Base-by-base conservation (phyloP, 192 early-diverging fungal species). In the Spizellomyces sp. region DNA sequence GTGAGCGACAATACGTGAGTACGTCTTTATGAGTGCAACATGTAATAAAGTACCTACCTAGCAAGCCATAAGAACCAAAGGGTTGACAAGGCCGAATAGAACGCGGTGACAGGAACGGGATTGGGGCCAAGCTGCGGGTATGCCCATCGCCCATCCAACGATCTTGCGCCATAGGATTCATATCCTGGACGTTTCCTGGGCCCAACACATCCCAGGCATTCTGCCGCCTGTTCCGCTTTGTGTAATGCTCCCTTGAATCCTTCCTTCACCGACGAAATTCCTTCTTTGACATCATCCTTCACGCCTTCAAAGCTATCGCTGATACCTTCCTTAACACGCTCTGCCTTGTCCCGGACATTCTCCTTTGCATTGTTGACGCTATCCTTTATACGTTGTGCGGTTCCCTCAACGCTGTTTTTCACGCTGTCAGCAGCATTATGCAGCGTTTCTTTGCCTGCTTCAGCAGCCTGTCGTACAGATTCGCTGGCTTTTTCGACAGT, bases 61-160 rank as follows among this genome's bases (percentile, higher is more conserved):
- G 71, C 72, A 45, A 80, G 66, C 64, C 60, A 74, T 4, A 71
- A 60, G 63, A 80, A 80, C 71, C 72, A 80, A 19, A 78, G 46
- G 8, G 70, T 68, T 44, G 74, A 78, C 17, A 80, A 44, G 8
- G 72, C 79, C 5, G 76, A 67, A 54, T 73, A 80, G 42, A 76
- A 71, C 9, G 76, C 74, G n/a, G 79, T 77, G 17, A 80, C 70
- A 8, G 79, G 79, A 0, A 74, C 72, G 12, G 71, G 76, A 56
- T 77, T 73, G 14, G 56, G 64, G 55, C 75, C 74, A 62, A 50
- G 36, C 8, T 36, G 48, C 45, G 64, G 14, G 45, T 67, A 17
- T 60, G 68, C 9, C 43, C 41, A 57, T 45, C 46, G 42, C 6
- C 45, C 60, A 10, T 54, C 62, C 14, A 67, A 48, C 17, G 47